These are phyloP conservation scores for Quercus bicolor DNA, from an alignment of 306 rosid species.

Conservation along the genomic window DNA sequence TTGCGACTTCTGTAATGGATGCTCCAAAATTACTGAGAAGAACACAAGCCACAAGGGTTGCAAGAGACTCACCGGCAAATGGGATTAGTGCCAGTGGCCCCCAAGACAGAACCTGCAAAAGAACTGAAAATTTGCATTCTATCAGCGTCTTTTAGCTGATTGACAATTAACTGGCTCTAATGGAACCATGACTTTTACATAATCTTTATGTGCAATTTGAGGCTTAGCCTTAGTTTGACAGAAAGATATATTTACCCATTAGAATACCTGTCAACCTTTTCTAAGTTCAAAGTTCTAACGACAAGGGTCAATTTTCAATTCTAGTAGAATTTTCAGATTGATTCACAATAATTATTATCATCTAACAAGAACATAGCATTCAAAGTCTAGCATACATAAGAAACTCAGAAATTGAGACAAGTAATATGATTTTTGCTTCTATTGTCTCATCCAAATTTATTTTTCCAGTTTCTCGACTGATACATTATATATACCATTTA, in stretches of 20 bases:
- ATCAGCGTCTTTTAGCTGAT: conserved; percentile 10
- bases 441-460: background rate
- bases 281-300: background rate
- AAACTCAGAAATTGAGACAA: background rate
- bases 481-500: background rate
- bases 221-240: background rate
- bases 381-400: background rate
- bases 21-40: conserved; percentile 91
- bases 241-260: background rate
- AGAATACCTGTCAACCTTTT: background rate
- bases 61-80: conserved; percentile 50
- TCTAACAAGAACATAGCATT: background rate
- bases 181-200: background rate
- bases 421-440: background rate
- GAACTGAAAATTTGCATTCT: conserved; percentile 49
- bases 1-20: conserved; percentile 81
- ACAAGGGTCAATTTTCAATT: background rate
- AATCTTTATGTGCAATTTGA: background rate
- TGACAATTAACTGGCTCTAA: background rate
- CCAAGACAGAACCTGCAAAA: conserved; percentile 87
- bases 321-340: background rate
- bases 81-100: conserved; percentile 64
- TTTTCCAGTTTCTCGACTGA: background rate
- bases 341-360: background rate
- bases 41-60: conserved; percentile 48